These are phyloP conservation scores for Fraxinus greggii DNA, from an alignment of 305 asterid genomes.

Conservation along the genomic window DNA sequence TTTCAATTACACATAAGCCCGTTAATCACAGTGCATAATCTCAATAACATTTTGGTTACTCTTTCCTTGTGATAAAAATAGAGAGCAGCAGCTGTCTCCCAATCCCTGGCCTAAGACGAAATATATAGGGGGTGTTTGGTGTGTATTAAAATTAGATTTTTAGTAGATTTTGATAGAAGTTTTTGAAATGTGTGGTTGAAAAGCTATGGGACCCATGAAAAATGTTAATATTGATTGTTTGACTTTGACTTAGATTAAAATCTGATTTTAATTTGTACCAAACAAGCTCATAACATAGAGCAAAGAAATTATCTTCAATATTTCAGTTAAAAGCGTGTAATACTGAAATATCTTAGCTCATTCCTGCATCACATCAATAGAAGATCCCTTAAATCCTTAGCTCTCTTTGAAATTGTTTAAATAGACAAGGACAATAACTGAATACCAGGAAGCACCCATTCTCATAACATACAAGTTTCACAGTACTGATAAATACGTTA, in stretches of 20 bases:
- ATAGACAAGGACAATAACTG: neutral
- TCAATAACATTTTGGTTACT: neutral
- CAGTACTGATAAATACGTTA: neutral
- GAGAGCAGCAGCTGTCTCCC: neutral
- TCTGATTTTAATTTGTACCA: too few relatives aligned
- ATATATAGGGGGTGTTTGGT: too few relatives aligned
- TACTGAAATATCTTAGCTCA: neutral
- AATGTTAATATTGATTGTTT: too few relatives aligned
- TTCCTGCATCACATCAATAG: neutral
- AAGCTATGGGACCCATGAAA: too few relatives aligned
- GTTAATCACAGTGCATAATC: neutral
- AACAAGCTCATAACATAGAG: too few relatives aligned
- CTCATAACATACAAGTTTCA: neutral
- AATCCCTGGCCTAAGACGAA: neutral
- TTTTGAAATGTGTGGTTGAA: too few relatives aligned
- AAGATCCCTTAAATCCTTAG: neutral
- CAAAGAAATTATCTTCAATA: neutral
- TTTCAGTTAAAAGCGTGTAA: neutral
- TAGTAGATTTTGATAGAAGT: too few relatives aligned
- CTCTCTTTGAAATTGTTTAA: neutral
- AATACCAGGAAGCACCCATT: neutral
- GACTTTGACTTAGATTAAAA: too few relatives aligned
- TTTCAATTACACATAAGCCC: neutral
- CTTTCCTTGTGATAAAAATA: neutral
- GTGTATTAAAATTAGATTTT: too few relatives aligned